Evolutionary conservation across 345 rosid genomes (phyloP), one percentile per base, ranked within the genome.

Genomic region (Streptanthus diversifolius): DNA sequence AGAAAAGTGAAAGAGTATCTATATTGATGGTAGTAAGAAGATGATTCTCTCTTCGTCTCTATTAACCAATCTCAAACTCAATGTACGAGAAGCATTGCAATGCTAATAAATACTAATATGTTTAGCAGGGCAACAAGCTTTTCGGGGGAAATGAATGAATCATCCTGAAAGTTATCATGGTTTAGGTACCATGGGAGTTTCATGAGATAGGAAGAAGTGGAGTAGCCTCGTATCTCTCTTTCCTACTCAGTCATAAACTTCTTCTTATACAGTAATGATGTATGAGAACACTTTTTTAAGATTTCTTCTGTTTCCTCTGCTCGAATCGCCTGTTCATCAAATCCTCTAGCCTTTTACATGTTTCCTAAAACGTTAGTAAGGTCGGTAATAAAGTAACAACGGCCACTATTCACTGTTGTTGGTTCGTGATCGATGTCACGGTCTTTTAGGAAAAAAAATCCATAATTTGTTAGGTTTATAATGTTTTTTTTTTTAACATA

Each of bases 101-200:
- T 55, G 14, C 33, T 30, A 63, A 13, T 25, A 15, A 17, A 9
- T 19, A 32, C 24, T 35, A 21, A 8, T 7, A n/a, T 64, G 24
- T 66, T 32, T 14, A 51, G 10, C 74, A 76, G 79, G 53, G 43
- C 2, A 53, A 25, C 27, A 63, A 62, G 58, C 53, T 66, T 66
- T 25, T 36, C 6, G 5, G 35, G 43, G 3, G n/a, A 22, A 25
- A 11, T 19, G 22, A 48, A 48, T 48, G 60, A 63, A 70, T 45
- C 59, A 63, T 56, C 39, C 22, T 56, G 62, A 40, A 57, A 64
- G 75, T 64, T 2, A 40, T 48, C 76, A 71, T 77, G 80, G 80
- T 77, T 77, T 77, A 64, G 80, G 67, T 77, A 63, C 68, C 76
- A 77, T 77, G 80, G 22, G 12, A 32, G 60, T 51, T 54, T 67